Conservation (phyloP, 78 protist species). For the Bigelowiella natans region DNA sequence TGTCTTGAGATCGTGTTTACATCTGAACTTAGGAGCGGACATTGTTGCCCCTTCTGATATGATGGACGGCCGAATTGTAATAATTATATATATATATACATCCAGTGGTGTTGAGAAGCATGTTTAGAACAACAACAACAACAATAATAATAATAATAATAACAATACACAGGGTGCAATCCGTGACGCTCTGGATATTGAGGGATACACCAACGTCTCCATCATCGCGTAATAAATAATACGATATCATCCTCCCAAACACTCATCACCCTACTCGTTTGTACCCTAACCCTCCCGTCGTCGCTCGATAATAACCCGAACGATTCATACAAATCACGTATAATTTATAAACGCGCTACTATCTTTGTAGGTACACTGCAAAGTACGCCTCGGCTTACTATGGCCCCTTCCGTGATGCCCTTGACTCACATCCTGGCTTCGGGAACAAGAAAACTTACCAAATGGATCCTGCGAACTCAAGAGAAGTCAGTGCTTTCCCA, state of each 20-base stretch:
- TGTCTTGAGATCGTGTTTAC: too few species aligned
- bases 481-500: too few species aligned
- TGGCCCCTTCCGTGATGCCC: conserved; percentile 82
- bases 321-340: too few species aligned
- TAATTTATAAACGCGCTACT: too few species aligned
- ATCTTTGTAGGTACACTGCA: conserved; percentile 50
- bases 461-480: conserved; percentile 57
- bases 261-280: too few species aligned
- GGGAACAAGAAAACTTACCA: conserved; percentile 56
- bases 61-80: conserved; percentile 74
- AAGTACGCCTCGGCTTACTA: conserved; percentile 75
- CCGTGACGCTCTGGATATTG: conserved; percentile 27
- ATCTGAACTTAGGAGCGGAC: conserved; percentile 24
- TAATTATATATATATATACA: background rate
- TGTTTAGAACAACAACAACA: background rate
- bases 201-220: conserved; percentile 21
- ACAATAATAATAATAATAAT: background rate
- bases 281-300: too few species aligned
- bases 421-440: conserved; percentile 35
- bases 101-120: background rate
- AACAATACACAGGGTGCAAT: conserved; percentile 7
- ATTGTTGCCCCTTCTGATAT: conserved; percentile 82
- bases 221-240: conserved; percentile 24
- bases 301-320: too few species aligned
- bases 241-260: too few species aligned